Base-by-base conservation (phyloP, 2,329 filamentous ascomycete species). In the Ceratocystis colombiana region DNA sequence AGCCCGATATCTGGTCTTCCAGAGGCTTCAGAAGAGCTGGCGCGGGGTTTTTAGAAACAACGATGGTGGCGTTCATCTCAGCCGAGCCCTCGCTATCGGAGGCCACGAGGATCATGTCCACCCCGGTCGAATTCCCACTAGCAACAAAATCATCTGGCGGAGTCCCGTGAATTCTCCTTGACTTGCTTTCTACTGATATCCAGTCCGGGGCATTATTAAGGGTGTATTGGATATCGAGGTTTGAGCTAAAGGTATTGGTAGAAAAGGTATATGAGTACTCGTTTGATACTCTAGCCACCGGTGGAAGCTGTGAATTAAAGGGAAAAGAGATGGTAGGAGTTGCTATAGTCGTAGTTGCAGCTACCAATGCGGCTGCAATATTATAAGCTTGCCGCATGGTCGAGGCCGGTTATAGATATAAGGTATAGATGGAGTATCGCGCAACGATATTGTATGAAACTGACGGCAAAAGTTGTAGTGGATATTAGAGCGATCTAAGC, bases 251-350 rank as follows among this genome's bases (percentile, higher is more conserved):
- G 0, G 90, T 96, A 48, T 85, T 84, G 17, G 79, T 75, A 8
- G 88, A 87, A 71, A 96, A 88, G 37, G 82, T 79, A 72, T 92
- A 90, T 8, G 79, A 82, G 74, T 90, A 94, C 1, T 80, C 79
- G 71, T 86, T 73, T 50, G 81, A 82, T 68, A 88, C 79, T 70
- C 88, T 82, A 22, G 89, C 90, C 64, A 92, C 87, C 2, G 88
- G 87, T 41, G 90, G 90, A 0, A 95, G 81, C 74, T 96, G 91
- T 1, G 89, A 86, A 75, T 94, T 95, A 74, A 96, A 80, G 0
- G 90, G 90, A 71, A 92, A 93, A 61, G 79, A 76, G 61, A 79
- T 72, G 28, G 74, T 71, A 10, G 82, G 82, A 20, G 74, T 72
- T 64, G 76, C 74, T 46, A 67, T 69, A n/a, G 73, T 73, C 44